Conservation (phyloP, 768 basidiomycete genomes). For the Podaxis sp. region DNA sequence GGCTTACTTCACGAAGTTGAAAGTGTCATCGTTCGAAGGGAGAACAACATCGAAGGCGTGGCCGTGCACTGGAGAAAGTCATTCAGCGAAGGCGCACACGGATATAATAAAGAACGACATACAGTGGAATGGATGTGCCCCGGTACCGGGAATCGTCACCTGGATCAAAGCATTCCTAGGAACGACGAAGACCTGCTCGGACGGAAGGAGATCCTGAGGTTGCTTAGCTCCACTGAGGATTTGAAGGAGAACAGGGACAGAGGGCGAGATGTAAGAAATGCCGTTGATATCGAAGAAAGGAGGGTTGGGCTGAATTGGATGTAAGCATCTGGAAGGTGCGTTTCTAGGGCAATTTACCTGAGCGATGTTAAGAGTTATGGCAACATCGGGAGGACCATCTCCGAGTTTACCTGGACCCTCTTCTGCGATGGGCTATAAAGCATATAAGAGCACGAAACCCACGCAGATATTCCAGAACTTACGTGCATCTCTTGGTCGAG, state of each 20-base stretch:
- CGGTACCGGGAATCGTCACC: slow-evolving; percentile 13
- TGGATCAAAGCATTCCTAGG: slow-evolving; percentile 9
- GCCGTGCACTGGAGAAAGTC: slow-evolving; percentile 21
- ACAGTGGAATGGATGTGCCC: slow-evolving; percentile 12
- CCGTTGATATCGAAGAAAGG: slow-evolving; percentile 15
- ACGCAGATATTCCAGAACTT: background rate
- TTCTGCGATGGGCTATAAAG: slow-evolving; percentile 19
- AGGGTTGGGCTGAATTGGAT: slow-evolving; percentile 12
- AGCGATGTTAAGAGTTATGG: background rate
- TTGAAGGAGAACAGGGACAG: slow-evolving; percentile 12
- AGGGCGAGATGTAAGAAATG: slow-evolving; percentile 3
- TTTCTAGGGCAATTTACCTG: background rate
- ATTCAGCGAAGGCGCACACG: background rate
- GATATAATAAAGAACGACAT: background rate
- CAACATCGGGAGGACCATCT: slow-evolving; percentile 13
- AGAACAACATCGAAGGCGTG: slow-evolving; percentile 28
- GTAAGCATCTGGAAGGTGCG: background rate
- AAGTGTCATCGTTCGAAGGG: slow-evolving; percentile 2
- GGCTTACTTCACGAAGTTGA: slow-evolving; percentile 16
- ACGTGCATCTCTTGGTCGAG: slow-evolving; percentile 13
- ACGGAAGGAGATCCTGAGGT: slow-evolving; percentile 9
- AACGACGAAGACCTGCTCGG: slow-evolving; percentile 8
- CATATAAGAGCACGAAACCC: slow-evolving; percentile 7
- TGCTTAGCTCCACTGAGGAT: slow-evolving; percentile 10
- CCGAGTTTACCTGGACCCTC: slow-evolving; percentile 7